phyloP scores from a whole-genome alignment of 129 eudicot genomes.

The Flaveria linearis region DNA sequence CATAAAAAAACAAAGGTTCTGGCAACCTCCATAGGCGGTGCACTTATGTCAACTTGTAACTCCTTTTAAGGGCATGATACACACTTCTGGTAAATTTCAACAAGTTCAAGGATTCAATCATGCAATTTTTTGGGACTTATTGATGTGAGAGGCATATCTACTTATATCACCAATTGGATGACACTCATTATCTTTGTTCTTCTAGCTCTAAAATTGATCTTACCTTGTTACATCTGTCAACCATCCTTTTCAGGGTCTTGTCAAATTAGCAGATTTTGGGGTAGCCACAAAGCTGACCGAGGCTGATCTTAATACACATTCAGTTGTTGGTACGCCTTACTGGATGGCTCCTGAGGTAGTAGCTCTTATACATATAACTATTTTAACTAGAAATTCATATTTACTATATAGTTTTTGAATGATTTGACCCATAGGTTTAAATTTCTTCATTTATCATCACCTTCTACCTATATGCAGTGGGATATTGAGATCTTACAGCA shows the following conservation, averaged over 20 bases:
- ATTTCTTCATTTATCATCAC: constrained; percentile 1
- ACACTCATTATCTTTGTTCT: not conserved
- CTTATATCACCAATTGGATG: constrained; percentile 3
- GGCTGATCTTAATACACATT: constrained; percentile 95
- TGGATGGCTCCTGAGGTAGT: constrained; percentile 99
- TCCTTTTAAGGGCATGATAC: not conserved
- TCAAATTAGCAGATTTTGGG: constrained; percentile 98
- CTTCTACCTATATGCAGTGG: not conserved
- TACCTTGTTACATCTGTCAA: constrained; percentile 15
- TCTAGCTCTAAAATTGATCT: constrained; percentile 12
- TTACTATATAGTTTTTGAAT: not conserved
- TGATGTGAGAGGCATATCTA: constrained; percentile 1
- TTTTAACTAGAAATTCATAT: not conserved
- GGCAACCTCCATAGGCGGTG: not conserved
- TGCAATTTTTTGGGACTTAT: not conserved
- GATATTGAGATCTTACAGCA: constrained; percentile 9
- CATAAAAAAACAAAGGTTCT: not conserved
- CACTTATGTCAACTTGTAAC: not conserved
- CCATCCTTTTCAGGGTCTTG: constrained; percentile 75
- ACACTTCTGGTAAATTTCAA: constrained; percentile 1
- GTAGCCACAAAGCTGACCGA: constrained; percentile 96
- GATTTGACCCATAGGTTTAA: not conserved
- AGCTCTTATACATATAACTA: not conserved
- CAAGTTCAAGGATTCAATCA: constrained; percentile 2
- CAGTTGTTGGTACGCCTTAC: constrained; percentile 99